Conservation (phyloP, 306 rosid genomes). For the Sechiopsis laciniata region DNA sequence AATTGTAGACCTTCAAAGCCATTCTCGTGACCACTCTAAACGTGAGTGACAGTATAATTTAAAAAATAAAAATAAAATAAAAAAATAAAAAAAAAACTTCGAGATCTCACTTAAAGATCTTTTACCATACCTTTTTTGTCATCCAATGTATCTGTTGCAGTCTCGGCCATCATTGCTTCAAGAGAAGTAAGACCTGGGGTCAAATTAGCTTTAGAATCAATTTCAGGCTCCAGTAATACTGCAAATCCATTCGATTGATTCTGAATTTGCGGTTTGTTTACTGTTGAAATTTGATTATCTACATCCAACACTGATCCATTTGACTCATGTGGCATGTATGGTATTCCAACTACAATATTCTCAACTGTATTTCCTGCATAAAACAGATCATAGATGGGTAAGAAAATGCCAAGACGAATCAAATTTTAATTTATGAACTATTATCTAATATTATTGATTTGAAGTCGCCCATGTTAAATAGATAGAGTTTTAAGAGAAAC, state of each 20-base stretch:
- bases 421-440: conserved; percentile 11
- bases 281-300: conserved; percentile 12
- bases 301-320: conserved; percentile 14
- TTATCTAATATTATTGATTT: not conserved
- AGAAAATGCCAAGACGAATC: not conserved
- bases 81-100: conserved; percentile 1
- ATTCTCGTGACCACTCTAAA: not conserved
- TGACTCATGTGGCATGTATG: conserved; percentile 14
- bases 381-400: not conserved
- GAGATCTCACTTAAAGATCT: not conserved
- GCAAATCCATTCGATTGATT: conserved; percentile 16
- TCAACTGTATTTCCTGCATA: conserved; percentile 3
- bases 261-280: not conserved
- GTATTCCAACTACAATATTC: conserved; percentile 19
- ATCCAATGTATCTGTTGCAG: not conserved
- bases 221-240: not conserved
- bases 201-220: not conserved
- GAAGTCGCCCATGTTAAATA: not conserved
- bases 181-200: conserved; percentile 10
- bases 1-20: not conserved
- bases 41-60: not conserved
- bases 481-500: conserved; percentile 9
- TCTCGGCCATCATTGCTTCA: not conserved
- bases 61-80: too few relatives aligned
- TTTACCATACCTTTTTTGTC: conserved; percentile 9